Evolutionary conservation across 192 early-diverging fungal genomes (phyloP), one percentile per base, ranked within the genome.

Genomic region (Coemansia sp.): DNA sequence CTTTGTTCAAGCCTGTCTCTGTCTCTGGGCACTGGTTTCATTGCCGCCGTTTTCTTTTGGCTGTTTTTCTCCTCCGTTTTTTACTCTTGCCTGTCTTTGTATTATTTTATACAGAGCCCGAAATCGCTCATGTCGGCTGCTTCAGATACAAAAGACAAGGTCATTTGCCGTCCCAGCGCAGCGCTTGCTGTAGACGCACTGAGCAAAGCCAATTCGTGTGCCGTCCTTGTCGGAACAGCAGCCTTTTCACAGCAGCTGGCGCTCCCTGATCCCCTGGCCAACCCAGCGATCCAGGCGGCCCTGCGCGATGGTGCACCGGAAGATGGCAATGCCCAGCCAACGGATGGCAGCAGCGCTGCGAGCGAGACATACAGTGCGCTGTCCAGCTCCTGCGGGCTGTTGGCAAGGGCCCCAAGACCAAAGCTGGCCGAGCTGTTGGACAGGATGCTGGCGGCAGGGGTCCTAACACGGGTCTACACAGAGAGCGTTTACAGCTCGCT

Each of bases 401-500:
- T 67, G 15, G 39, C 58, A 17, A 45, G 40, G 3, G 54, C 44
- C 9, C 50, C 42, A 14, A 32, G 20, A 19, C 44, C 58, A 13
- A 11, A 32, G 2, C 10, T 73, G 14, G 26, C 25, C 10, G 46
- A 40, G 7, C 35, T 73, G 22, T 14, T 66, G 34, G 33, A 42
- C 15, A 19, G 35, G 2, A 36, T 74, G 9, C 20, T 29, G 1
- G 36, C 59, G 1, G 14, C 29, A 2, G 39, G 37, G 10, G 62
- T 30, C 26, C 55, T 74, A 9, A 33, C 34, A 9, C 58, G 59
- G 13, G 24, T 74, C 17, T 74, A 58, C 34, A 55, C 59, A 4
- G 59, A 67, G 27, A 59, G 59, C 23, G 59, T 33, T 5, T 59
- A 73, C n/a, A 39, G 30, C 17, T 33, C 53, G 2, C 30, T 28